Evolutionary conservation across 805 yeast genomes (phyloP), one percentile per base, ranked within the genome.

Genomic region (Kuraishia molischiana): DNA sequence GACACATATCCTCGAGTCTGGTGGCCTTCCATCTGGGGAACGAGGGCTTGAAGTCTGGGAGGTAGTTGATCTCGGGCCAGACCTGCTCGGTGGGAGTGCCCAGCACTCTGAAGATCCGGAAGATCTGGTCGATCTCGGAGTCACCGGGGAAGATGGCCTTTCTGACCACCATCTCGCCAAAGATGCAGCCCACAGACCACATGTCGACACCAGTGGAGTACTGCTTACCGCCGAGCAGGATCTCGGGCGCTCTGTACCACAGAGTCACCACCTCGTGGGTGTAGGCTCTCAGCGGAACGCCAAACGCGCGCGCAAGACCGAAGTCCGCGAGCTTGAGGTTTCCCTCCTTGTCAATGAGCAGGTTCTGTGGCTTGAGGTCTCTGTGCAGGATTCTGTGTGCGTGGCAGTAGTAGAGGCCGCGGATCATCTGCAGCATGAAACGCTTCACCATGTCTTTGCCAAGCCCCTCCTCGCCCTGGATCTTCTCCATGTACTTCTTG

Each of bases 171-270:
- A 92, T 89, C 58, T 92, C 98, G 5, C 97, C 98, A 58, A 92
- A 84, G 35, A 92, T 92, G 56, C 97, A 89, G 13, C 98, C 98
- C 43, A 90, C 84, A 9, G 96, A 85, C 98, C 98, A 92, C 83
- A 92, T 87, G 58, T 92, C 98, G 37, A 92, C 96, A 15, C 97
- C 97, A 0, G 97, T 92, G 26, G 96, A 85, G 59, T 92, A 92
- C 53, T 92, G 97, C 48, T 94, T 85, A 3, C 97, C 96, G 11
- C 98, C 98, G 46, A 92, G 72, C 43, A 92, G 66, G 40, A 92
- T 85, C 61, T 92, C 98, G 3, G 98, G 98, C 1, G 97, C 86
- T 47, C 98, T 71, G 59, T 92, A 92, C 98, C 98, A 92, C 48
- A 92, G 66, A 0, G 98, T 92, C 35, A 92, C 98, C 34, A 92